Evolutionary conservation across 2,329 filamentous ascomycete species (phyloP).

Genomic region (Penicillium sp.): DNA sequence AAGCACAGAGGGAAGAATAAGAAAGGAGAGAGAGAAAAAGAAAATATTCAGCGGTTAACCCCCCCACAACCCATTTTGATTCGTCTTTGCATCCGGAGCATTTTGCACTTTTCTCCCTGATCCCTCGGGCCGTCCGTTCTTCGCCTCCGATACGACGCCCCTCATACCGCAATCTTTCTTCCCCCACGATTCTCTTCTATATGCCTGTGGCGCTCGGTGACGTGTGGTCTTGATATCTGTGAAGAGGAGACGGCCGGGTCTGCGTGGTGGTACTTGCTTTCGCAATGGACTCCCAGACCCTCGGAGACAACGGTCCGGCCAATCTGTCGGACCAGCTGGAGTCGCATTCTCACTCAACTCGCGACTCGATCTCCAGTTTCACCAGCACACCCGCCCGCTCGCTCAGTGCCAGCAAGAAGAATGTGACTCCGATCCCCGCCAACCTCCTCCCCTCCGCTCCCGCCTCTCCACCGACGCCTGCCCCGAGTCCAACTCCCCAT

Average conservation of each 20-base stretch:
- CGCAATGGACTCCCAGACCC: constrained; percentile 19
- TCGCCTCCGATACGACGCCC: neutral
- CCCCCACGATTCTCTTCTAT: constrained; percentile 1
- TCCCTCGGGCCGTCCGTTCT: neutral
- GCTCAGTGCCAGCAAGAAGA: constrained; percentile 30
- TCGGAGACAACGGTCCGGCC: constrained; percentile 17
- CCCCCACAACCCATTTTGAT: neutral
- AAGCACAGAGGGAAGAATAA: neutral
- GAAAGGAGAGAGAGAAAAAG: constrained; percentile 1
- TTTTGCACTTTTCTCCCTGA: neutral
- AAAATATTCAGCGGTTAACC: neutral
- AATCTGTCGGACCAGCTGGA: constrained; percentile 16
- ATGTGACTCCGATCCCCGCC: constrained; percentile 50
- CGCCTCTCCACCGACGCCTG: constrained; percentile 61
- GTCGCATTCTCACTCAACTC: constrained; percentile 34
- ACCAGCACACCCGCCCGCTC: constrained; percentile 17
- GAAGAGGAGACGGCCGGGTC: neutral
- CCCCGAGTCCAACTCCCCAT: constrained; percentile 59
- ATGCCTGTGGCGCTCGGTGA: constrained; percentile 3
- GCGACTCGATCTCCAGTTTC: constrained; percentile 16
- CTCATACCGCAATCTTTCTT: constrained; percentile 3
- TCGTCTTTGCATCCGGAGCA: neutral
- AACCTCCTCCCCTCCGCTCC: constrained; percentile 60
- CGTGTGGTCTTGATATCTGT: constrained; percentile 3
- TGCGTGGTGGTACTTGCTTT: neutral